Conservation (phyloP, 2,329 filamentous ascomycete species). For the Penicillium oxalicum region DNA sequence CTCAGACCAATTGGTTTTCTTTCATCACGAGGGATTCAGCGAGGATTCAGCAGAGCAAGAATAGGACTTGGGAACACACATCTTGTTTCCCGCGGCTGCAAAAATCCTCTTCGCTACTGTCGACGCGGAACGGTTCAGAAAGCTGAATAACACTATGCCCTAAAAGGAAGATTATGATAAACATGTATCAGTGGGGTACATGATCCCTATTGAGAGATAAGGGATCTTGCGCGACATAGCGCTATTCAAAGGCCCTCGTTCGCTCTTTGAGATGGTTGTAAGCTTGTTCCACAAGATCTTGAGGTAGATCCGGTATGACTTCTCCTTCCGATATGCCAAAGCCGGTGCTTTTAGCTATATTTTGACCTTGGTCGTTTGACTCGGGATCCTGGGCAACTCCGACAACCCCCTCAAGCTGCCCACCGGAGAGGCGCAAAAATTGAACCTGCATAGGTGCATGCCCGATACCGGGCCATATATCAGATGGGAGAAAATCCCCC, state of each 20-base stretch:
- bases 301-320: slow-evolving; percentile 40
- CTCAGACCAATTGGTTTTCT: slow-evolving; percentile 26
- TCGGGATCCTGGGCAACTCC: slow-evolving; percentile 8
- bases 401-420: slow-evolving; percentile 24
- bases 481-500: slow-evolving; percentile 78
- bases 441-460: slow-evolving; percentile 49
- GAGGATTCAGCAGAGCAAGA: too few relatives aligned
- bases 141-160: too few relatives aligned
- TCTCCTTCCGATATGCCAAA: slow-evolving; percentile 25
- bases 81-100: too few relatives aligned
- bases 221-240: too few relatives aligned
- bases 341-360: slow-evolving; percentile 5
- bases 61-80: too few relatives aligned
- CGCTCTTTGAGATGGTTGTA: slow-evolving; percentile 35
- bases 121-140: too few relatives aligned
- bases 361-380: slow-evolving; percentile 3
- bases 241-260: slow-evolving; percentile 14
- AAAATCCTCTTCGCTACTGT: too few relatives aligned
- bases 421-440: slow-evolving; percentile 34
- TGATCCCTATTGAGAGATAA: too few relatives aligned
- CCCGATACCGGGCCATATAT: slow-evolving; percentile 75
- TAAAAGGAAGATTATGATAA: too few relatives aligned
- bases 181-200: too few relatives aligned
- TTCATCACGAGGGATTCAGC: slow-evolving; percentile 32
- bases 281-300: slow-evolving; percentile 39